phyloP scores from a whole-genome alignment of 73 alveolate genomes.

The Paramecium octaurelia region DNA sequence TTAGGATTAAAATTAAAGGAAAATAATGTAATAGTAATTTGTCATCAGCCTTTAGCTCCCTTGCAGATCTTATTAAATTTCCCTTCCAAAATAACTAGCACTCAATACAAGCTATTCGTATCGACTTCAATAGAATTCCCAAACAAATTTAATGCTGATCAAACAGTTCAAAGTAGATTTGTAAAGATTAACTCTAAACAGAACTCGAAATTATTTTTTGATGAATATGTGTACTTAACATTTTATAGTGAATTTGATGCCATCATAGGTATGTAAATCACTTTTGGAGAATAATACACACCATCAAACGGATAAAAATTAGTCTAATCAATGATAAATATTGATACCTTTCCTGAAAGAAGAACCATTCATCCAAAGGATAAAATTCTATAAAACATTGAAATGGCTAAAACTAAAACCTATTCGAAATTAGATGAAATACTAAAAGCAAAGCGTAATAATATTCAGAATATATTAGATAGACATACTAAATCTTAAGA shows the following conservation, averaged over 20 bases:
- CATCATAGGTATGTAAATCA: background rate
- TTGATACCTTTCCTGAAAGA: background rate
- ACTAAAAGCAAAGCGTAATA: background rate
- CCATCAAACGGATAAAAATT: background rate
- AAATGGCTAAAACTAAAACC: background rate
- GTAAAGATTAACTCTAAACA: background rate
- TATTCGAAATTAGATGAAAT: background rate
- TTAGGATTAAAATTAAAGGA: background rate
- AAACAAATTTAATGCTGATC: slow-evolving; percentile 3
- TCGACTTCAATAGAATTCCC: background rate
- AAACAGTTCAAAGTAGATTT: background rate
- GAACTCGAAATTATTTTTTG: background rate
- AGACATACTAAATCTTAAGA: background rate
- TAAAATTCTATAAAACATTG: background rate
- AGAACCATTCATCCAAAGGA: background rate
- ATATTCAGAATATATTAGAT: background rate
- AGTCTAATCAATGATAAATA: background rate
- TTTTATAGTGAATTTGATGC: slow-evolving; percentile 17
- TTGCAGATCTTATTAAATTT: background rate
- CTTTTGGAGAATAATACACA: background rate
- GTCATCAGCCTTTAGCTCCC: background rate
- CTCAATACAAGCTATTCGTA: background rate
- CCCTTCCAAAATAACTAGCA: background rate
- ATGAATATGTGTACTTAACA: background rate
- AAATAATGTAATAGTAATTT: background rate